phyloP scores from a whole-genome alignment of 257 asterid species.

The Scutellaria barbata region DNA sequence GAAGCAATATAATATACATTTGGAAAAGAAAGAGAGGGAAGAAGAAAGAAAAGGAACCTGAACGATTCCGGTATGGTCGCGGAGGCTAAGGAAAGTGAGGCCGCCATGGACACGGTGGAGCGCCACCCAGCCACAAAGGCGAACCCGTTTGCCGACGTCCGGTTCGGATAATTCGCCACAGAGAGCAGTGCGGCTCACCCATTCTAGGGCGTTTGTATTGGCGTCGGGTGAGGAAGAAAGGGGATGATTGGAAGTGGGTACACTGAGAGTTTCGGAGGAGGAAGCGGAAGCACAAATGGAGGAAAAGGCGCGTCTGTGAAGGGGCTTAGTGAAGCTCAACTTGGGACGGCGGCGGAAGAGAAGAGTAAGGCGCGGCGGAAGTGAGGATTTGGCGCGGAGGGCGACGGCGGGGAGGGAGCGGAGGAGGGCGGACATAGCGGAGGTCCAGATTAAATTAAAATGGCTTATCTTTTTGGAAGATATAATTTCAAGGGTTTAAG shows the following conservation, averaged over 20 bases:
- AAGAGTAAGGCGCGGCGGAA: slow-evolving; percentile 40
- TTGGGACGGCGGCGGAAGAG: slow-evolving; percentile 39
- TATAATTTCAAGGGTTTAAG: slow-evolving; percentile 27
- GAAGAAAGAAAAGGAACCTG: slow-evolving; percentile 55
- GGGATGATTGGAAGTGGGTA: slow-evolving; percentile 45
- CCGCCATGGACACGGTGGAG: slow-evolving; percentile 96
- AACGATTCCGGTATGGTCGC: slow-evolving; percentile 88
- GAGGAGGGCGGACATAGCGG: slow-evolving; percentile 68
- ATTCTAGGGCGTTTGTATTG: slow-evolving; percentile 50
- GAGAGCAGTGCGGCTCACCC: slow-evolving; percentile 77
- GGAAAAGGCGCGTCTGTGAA: slow-evolving; percentile 48
- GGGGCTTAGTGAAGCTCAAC: slow-evolving; percentile 22
- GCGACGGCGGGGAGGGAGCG: slow-evolving; percentile 72
- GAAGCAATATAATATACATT: background rate
- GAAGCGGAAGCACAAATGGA: slow-evolving; percentile 45
- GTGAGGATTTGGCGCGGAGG: slow-evolving; percentile 58
- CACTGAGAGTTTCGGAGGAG: slow-evolving; percentile 48
- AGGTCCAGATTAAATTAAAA: background rate
- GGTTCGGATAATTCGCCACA: slow-evolving; percentile 79
- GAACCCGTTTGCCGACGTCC: slow-evolving; percentile 81
- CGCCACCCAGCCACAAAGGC: slow-evolving; percentile 99
- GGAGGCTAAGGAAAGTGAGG: slow-evolving; percentile 82
- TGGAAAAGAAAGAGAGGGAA: background rate
- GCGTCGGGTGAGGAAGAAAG: slow-evolving; percentile 35
- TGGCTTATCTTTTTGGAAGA: slow-evolving; percentile 28